A percentile compares a stretch with the other conserved stretches of the same genome.
phyloP scores from a whole-genome alignment of 805 yeast species.

The Candida ovalis region DNA sequence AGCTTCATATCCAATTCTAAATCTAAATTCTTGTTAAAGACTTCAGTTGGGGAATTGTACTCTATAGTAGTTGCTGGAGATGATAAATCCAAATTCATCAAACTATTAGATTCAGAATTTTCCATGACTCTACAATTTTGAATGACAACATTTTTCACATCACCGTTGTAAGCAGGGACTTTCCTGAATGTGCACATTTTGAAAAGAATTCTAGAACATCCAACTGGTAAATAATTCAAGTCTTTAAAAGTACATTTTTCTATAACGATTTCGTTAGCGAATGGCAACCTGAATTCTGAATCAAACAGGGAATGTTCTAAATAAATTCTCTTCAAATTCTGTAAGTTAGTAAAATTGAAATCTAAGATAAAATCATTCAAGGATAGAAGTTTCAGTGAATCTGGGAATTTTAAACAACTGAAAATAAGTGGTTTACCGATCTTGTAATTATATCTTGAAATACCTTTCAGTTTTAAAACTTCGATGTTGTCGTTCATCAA shows the following conservation, averaged over 20 bases:
- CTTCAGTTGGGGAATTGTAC: background rate
- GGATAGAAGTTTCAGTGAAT: constrained; percentile 23
- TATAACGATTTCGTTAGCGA: constrained; percentile 25
- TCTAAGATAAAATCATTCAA: constrained; percentile 29
- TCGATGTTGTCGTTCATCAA: constrained; percentile 26
- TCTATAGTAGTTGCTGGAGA: background rate
- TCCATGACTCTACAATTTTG: constrained; percentile 30
- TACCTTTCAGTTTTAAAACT: constrained; percentile 28
- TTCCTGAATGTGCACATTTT: constrained; percentile 31
- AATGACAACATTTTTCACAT: constrained; percentile 24
- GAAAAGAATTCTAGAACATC: constrained; percentile 23
- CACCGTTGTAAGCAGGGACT: constrained; percentile 26
- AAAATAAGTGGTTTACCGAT: constrained; percentile 29
- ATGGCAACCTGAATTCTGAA: constrained; percentile 27
- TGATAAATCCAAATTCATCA: background rate
- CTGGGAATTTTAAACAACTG: constrained; percentile 27
- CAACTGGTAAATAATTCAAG: constrained; percentile 20
- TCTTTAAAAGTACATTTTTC: constrained; percentile 32
- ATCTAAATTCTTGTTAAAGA: background rate
- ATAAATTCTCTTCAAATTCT: constrained; percentile 23
- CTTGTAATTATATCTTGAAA: constrained; percentile 29
- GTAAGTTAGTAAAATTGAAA: constrained; percentile 23
- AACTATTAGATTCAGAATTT: constrained; percentile 7
- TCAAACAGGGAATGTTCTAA: constrained; percentile 31
- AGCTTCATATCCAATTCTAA: background rate